These are phyloP conservation scores for Phalaenopsis equestris DNA, from an alignment of 106 monocot genomes.

Conservation along the genomic window DNA sequence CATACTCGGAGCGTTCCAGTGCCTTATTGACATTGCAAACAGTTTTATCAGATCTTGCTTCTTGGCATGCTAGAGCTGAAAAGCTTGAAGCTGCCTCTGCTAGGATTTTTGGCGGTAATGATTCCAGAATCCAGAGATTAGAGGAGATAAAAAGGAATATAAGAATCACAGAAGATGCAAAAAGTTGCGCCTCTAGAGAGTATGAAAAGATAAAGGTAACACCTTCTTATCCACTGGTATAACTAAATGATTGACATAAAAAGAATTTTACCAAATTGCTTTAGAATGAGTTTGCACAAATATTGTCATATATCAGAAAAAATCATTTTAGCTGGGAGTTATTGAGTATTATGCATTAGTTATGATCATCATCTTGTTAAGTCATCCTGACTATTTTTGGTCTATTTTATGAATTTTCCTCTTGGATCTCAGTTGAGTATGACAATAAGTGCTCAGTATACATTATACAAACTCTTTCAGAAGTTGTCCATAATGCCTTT, in stretches of 20 bases:
- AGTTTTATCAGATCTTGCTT: slow-evolving; percentile 71
- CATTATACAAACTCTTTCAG: background rate
- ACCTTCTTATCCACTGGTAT: background rate
- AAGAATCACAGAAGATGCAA: slow-evolving; percentile 68
- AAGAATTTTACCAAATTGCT: background rate
- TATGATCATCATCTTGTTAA: background rate
- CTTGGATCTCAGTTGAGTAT: background rate
- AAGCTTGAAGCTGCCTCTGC: slow-evolving; percentile 82
- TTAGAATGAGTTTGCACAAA: background rate
- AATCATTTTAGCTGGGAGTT: background rate
- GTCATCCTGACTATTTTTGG: background rate
- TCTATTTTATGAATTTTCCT: background rate
- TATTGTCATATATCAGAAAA: background rate
- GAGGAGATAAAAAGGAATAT: slow-evolving; percentile 72
- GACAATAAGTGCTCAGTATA: background rate
- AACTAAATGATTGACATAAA: background rate
- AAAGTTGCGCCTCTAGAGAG: slow-evolving; percentile 56
- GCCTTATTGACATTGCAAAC: slow-evolving; percentile 85
- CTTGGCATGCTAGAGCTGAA: slow-evolving; percentile 58
- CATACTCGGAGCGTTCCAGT: slow-evolving; percentile 78
- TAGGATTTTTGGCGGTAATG: slow-evolving; percentile 78
- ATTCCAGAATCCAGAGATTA: slow-evolving; percentile 50
- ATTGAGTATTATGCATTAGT: background rate
- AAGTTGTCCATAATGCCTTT: no score
- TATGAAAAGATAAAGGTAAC: slow-evolving; percentile 92